Evolutionary conservation across 2,329 filamentous ascomycete species (phyloP).

Genomic region (Corniculantispora saksenae): DNA sequence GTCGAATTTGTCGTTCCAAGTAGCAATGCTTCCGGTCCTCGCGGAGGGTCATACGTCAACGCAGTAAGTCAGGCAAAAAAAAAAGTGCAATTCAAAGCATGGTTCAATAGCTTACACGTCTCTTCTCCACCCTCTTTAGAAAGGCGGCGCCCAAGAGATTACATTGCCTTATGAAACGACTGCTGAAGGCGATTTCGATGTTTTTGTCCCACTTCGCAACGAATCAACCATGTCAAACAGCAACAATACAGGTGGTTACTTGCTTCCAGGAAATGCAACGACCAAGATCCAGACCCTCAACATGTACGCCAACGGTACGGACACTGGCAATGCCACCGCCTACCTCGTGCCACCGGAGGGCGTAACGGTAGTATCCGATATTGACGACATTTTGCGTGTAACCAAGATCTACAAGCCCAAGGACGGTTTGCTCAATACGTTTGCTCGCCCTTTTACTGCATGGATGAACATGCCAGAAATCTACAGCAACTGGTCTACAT

Average conservation of each 20-base stretch:
- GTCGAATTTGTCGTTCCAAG: conserved; percentile 53
- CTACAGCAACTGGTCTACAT: conserved; percentile 73
- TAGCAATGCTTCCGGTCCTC: conserved; percentile 33
- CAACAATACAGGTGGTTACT: conserved; percentile 37
- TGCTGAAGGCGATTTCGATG: conserved; percentile 69
- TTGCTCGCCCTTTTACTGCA: conserved; percentile 67
- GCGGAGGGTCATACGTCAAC: conserved; percentile 51
- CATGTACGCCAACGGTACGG: conserved; percentile 64
- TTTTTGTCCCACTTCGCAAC: conserved; percentile 59
- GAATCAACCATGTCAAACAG: background rate
- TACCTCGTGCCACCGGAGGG: conserved; percentile 73
- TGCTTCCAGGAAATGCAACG: conserved; percentile 66
- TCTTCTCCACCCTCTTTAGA: conserved; percentile 20
- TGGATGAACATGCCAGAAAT: conserved; percentile 83
- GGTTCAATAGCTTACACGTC: background rate
- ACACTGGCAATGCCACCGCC: conserved; percentile 71
- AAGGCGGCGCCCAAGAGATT: conserved; percentile 63
- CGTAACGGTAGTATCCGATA: conserved; percentile 73
- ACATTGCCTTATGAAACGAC: conserved; percentile 68
- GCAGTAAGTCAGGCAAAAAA: conserved; percentile 35
- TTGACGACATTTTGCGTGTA: conserved; percentile 78
- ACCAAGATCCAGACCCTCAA: conserved; percentile 66
- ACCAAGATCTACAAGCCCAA: conserved; percentile 79
- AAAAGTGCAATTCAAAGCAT: too few relatives aligned
- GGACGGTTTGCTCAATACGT: conserved; percentile 74